Base-by-base conservation (phyloP, 495 filamentous ascomycete genomes). In the Aspergillus olivimuriae region DNA sequence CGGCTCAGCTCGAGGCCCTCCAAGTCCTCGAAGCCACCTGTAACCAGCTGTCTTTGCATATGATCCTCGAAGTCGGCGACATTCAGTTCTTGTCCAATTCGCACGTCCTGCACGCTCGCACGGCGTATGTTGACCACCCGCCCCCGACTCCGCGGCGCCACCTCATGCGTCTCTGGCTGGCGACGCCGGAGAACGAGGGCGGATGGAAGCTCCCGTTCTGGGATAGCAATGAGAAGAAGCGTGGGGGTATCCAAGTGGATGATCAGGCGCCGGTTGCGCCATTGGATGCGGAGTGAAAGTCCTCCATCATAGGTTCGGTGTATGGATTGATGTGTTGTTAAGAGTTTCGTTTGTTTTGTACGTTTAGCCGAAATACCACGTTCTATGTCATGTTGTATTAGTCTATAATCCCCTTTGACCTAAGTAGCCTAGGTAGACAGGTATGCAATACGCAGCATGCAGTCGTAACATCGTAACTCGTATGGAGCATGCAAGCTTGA, bases 211-310 rank as follows among this genome's bases (percentile, higher is more conserved):
- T 91, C 61, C 87, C 87, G 9, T 91, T 88, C 62, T 77, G 78
- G 53, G 89, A 94, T 70, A 81, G 78, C 38, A 68, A 77, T 44
- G 80, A 89, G 71, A 84, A 84, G 75, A 94, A 92, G 72, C 65
- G 89, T 14, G 87, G 89, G 0, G 89, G 89, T 0, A 82, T 94
- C 38, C 89, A 94, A 63, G 88, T 95, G 10, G 78, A 92, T 63
- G 75, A 94, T 60, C 81, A 77, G 32, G 56, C 76, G 11, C 86
- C 87, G 18, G 68, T 73, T 20, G 77, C 76, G 50, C 82, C 81
- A 4, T 61, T 86, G 43, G 84, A 87, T 74, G 84, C 82, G 6
- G 84, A 89, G 65, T 89, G 74, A 57, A 19, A 22, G 15, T 15
- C n/a, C 23, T 17, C 12, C 15, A 11, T 24, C 21, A 18, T 17